Base-by-base conservation (phyloP, 352 stramenopile species). In the Phytophthora aleatoria region DNA sequence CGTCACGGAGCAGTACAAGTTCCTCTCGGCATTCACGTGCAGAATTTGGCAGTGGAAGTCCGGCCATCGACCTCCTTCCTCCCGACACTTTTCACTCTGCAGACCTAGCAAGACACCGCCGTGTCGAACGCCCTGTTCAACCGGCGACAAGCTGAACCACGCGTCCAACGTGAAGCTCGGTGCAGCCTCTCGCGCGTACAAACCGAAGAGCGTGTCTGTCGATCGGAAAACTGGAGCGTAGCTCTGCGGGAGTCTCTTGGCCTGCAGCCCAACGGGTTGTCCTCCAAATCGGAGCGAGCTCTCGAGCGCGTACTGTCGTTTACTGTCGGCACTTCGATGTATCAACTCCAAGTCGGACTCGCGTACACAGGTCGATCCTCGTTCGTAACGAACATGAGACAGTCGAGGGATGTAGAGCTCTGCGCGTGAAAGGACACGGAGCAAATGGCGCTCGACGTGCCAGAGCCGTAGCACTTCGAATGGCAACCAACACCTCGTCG, bases 391-490 rank as follows among this genome's bases (percentile, higher is more conserved):
- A 12, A 59, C 53, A 52, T 69, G 59, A 55, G 65, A 69, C 53
- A 69, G 65, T 62, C 60, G 65, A 60, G 52, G 13, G 10, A 42
- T 38, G 36, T 50, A 65, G 24, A 64, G n/a, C 16, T 69, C 48
- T 12, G 39, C 30, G 24, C 57, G 56, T 13, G 48, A 61, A 43
- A 65, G 31, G 10, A 56, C 31, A 31, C 24, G 44, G 5, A 57
- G n/a, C 27, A 30, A 50, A 39, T 39, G 60, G 24, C 33, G 26
- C 36, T 69, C 61, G 7, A 69, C 52, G 38, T 77, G 71, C 30
- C 65, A 77, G 35, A 74, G 36, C 15, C 35, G 63, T 24, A 83
- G 28, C 24, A 79, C 43, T 12, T 81, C 69, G 28, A 71, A 75
- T 35, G 12, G 61, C 33, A n/a, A 9, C n/a, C 38, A 76, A 43